These are phyloP conservation scores for Plantago elongata DNA, from an alignment of 257 asterid species.

Conservation along the genomic window DNA sequence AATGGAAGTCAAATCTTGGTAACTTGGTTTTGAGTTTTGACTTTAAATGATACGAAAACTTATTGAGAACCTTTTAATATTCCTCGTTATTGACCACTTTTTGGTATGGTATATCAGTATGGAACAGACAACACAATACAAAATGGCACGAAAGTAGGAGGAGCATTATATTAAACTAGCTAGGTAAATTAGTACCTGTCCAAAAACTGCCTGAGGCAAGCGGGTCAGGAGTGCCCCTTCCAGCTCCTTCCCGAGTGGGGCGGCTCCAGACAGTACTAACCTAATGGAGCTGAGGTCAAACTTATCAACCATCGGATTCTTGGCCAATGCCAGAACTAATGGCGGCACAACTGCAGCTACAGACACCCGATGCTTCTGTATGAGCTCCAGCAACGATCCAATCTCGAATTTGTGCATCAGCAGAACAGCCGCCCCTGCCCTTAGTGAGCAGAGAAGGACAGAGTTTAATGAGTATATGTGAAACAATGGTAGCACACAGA, in stretches of 20 bases:
- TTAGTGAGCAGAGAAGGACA: constrained; percentile 50
- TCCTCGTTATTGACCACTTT: too few relatives aligned
- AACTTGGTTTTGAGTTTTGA: too few relatives aligned
- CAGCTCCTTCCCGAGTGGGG: constrained; percentile 83
- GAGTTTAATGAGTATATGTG: constrained; percentile 67
- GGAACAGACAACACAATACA: too few relatives aligned
- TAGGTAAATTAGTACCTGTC: constrained; percentile 46
- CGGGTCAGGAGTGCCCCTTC: constrained; percentile 57
- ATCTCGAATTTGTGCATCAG: constrained; percentile 78
- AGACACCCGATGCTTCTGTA: constrained; percentile 57
- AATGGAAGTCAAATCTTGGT: too few relatives aligned
- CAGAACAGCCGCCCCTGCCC: constrained; percentile 63
- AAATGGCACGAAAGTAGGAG: too few relatives aligned
- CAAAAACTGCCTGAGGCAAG: constrained; percentile 76
- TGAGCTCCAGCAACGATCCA: constrained; percentile 49
- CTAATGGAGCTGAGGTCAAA: constrained; percentile 66
- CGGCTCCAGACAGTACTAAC: constrained; percentile 75
- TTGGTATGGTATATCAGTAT: too few relatives aligned
- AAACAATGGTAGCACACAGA: constrained; percentile 70
- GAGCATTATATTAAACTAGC: too few relatives aligned
- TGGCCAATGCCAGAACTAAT: constrained; percentile 66
- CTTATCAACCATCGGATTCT: constrained; percentile 59
- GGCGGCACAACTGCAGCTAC: constrained; percentile 90
- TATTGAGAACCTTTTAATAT: too few relatives aligned
- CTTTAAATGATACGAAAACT: too few relatives aligned